Base-by-base conservation (phyloP, 257 asterid genomes). In the Solanum clarkiae region DNA sequence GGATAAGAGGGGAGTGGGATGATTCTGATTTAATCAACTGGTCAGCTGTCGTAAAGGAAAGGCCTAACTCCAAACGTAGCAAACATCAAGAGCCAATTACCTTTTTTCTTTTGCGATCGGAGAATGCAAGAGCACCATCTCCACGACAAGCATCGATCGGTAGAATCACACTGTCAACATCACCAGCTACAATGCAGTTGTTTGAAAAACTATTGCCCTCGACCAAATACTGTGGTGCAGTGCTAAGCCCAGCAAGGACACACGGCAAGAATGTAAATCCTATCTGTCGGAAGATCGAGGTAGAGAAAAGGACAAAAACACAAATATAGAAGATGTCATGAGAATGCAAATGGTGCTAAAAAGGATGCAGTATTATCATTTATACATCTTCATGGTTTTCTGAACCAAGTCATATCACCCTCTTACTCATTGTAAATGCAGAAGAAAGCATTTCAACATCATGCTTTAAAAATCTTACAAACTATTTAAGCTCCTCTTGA, bases 201-300 rank as follows among this genome's bases (percentile, higher is more conserved):
- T 79, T 90, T n/a, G 60, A 54, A 42, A 89, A 86, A 62, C 22
- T 86, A 59, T 90, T 88, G 47, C 83, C 85, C 66, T 80, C 82
- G 84, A 86, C 86, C 62, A 88, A 55, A 91, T 94, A 95, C 85
- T 92, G 99, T 5, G 99, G 98, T 54, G 99, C 99, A 69, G 85
- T 86, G 86, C 94, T 91, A 40, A 95, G 95, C 79, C 98, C 99
- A 83, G 98, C 96, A 82, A 95, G 97, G 84, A 95, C 99, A 88
- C 98, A 95, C n/a, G 99, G 99, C 96, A 95, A 91, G 94, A 95
- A 94, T 47, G 99, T 94, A 89, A 92, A 91, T 86, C 98, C 99
- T 54, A 92, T 90, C 99, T 95, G 96, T 68, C 59, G 83, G 11
- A 77, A 77, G 62, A n/a, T 68, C 51, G 56, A 40, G 18, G 6